Conservation (phyloP, 768 basidiomycete species). For the Termitomyces sp. region DNA sequence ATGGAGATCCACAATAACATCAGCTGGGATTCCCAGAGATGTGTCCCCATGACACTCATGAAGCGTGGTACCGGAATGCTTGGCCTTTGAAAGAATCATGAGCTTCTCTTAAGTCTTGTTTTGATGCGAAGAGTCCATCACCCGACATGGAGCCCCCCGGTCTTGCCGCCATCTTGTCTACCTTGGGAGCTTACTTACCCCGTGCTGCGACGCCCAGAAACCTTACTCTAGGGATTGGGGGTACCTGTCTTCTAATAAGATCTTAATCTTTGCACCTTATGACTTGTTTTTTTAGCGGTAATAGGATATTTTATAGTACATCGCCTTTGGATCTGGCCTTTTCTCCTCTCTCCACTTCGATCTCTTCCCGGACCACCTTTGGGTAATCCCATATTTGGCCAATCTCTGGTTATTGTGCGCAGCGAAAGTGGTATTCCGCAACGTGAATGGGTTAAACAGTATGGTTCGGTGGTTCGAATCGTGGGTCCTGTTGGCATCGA, state of each 20-base stretch:
- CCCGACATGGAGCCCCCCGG: neutral
- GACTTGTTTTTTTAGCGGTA: neutral
- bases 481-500: slow-evolving; percentile 45
- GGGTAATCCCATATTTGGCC: slow-evolving; percentile 17
- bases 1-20: too few relatives aligned
- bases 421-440: slow-evolving; percentile 38
- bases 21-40: neutral
- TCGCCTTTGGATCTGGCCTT: slow-evolving; percentile 25
- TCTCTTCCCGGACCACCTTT: slow-evolving; percentile 22
- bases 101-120: neutral
- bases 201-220: neutral
- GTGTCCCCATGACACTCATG: neutral
- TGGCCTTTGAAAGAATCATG: neutral
- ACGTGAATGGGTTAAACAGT: slow-evolving; percentile 40
- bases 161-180: neutral
- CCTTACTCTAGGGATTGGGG: neutral
- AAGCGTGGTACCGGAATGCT: neutral
- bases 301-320: slow-evolving; percentile 15
- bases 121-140: neutral
- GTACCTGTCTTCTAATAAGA: neutral
- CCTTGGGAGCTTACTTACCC: neutral
- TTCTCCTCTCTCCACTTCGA: slow-evolving; percentile 24
- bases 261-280: too few relatives aligned
- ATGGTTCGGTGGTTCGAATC: slow-evolving; percentile 37
- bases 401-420: slow-evolving; percentile 5